phyloP scores from a whole-genome alignment of 345 rosid genomes.

The Syzygium oleosum region DNA sequence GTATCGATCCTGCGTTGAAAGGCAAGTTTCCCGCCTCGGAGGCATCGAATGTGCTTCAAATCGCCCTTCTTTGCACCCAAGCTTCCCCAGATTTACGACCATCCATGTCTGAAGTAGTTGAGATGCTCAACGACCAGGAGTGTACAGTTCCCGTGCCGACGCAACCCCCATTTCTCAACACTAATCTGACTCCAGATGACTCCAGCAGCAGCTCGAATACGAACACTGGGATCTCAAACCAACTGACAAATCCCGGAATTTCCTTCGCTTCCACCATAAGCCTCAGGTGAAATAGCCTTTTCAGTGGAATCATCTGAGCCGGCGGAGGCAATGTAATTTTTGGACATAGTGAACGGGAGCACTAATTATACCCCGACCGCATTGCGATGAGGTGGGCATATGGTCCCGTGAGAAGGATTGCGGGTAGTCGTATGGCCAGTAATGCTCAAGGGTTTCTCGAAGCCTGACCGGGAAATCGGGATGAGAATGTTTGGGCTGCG shows the following conservation, averaged over 20 bases:
- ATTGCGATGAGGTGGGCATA: neutral
- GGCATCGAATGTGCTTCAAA: slow-evolving; percentile 3
- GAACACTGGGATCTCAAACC: neutral
- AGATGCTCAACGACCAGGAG: neutral
- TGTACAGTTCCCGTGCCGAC: neutral
- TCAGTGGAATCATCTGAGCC: neutral
- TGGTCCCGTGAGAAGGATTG: neutral
- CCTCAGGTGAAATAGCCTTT: neutral
- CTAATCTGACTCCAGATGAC: neutral
- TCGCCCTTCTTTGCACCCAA: slow-evolving; percentile 12
- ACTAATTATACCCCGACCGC: neutral
- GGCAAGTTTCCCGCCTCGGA: neutral
- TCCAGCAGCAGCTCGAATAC: neutral
- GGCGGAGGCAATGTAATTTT: neutral
- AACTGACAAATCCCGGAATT: neutral
- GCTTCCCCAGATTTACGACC: slow-evolving; percentile 12
- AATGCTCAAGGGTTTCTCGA: neutral
- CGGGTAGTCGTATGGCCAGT: neutral
- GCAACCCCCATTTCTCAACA: slow-evolving; percentile 12
- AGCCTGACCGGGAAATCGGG: neutral
- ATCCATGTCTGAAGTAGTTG: slow-evolving; percentile 4
- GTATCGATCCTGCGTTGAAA: slow-evolving; percentile 1
- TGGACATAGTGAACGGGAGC: neutral
- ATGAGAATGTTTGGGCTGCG: neutral
- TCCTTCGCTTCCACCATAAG: neutral